A percentile compares a stretch with the other conserved stretches of the same genome.
Conservation (phyloP, 1,139 yeast genomes). For the Diutina scorzettiae region DNA sequence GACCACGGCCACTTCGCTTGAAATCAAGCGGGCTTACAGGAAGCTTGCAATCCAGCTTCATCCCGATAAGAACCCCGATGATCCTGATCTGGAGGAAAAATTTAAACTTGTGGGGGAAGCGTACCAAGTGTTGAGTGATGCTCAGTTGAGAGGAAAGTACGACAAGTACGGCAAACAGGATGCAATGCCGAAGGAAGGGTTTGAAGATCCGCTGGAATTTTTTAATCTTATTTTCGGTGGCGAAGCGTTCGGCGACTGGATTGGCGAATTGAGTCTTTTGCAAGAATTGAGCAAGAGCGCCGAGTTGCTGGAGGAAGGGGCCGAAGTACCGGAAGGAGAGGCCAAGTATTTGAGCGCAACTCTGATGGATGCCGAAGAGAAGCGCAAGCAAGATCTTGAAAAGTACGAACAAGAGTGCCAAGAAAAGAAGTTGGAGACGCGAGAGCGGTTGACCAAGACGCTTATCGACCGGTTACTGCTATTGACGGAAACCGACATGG, state of each 20-base stretch:
- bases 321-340: slow-evolving; percentile 13
- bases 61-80: slow-evolving; percentile 92
- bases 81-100: slow-evolving; percentile 62
- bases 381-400: slow-evolving; percentile 52
- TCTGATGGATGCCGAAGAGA: slow-evolving; percentile 17
- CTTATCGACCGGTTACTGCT: slow-evolving; percentile 50
- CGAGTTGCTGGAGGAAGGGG: slow-evolving; percentile 31
- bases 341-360: not conserved
- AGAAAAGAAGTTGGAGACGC: slow-evolving; percentile 14
- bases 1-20: slow-evolving; percentile 64
- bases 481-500: slow-evolving; percentile 76
- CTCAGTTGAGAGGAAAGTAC: slow-evolving; percentile 1
- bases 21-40: slow-evolving; percentile 88
- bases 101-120: slow-evolving; percentile 41
- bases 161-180: slow-evolving; percentile 6
- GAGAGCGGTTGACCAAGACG: slow-evolving; percentile 8
- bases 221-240: slow-evolving; percentile 69
- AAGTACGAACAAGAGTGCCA: slow-evolving; percentile 26
- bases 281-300: slow-evolving; percentile 69
- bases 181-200: slow-evolving; percentile 60
- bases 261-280: slow-evolving; percentile 83
- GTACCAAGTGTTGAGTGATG: slow-evolving; percentile 6
- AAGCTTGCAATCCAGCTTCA: slow-evolving; percentile 81
- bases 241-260: slow-evolving; percentile 47
- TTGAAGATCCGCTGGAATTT: slow-evolving; percentile 56